Evolutionary conservation across 495 filamentous ascomycete species (phyloP), one percentile per base, ranked within the genome.

Genomic region (Annulohypoxylon moriforme): DNA sequence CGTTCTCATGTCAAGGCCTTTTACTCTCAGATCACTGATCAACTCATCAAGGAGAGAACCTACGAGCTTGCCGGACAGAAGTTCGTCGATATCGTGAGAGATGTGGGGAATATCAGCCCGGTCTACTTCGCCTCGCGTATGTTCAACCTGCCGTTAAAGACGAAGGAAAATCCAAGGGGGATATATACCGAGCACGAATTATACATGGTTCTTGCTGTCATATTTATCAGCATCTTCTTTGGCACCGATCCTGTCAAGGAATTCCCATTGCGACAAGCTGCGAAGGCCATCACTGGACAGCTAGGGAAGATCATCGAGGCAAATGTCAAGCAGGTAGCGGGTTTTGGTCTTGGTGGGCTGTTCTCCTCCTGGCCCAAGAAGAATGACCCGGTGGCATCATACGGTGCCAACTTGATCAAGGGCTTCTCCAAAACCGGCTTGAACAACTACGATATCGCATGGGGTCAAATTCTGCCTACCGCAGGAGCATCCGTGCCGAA

Each of bases 101-200:
- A 96, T 72, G 85, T 95, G 25, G 91, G 89, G 50, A 94, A 94
- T 72, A 70, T 93, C 4, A 90, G 88, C 0, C 90, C 89, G 3
- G 87, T 91, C 6, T 86, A 91, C 73, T 94, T 96, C 56, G 91
- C 87, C 2, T 85, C 93, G 7, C 85, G 85, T 27, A 76, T 94
- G 27, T 94, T 94, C 76, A 88, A 87, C 22, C 83, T 97, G 1
- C 90, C 93, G 0, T 80, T 97, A 66, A 91, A 92, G 81, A 90
- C 87, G 36, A 85, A 88, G 66, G 86, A 89, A 27, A 88, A 90
- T 73, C 84, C 89, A 10, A 86, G 85, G 65, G 92, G 91, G 4
- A 80, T 93, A 34, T 94, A 93, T 81, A 92, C 88, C 7, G 91
- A 92, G 71, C 87, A 94, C 38, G 92, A 96, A 79, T 80, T 96